Evolutionary conservation across 1,284 basidiomycete genomes (phyloP).

Genomic region (Crucibulum parvulum): DNA sequence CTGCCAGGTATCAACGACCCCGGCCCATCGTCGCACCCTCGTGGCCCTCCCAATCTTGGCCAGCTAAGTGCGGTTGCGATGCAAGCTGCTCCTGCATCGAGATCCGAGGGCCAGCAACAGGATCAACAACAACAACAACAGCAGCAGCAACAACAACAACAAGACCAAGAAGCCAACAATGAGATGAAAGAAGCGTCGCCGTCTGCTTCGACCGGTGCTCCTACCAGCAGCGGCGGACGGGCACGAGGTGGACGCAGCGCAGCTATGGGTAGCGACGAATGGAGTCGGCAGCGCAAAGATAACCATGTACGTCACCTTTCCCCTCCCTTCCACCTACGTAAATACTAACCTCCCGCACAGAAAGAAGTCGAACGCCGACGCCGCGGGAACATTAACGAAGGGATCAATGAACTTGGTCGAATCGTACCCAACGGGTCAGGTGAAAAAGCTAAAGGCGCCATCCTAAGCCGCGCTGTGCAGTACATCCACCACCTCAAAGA

Average conservation of each 20-base stretch:
- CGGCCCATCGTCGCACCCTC: constrained; percentile 77
- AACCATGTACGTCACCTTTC: constrained; percentile 68
- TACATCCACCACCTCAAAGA: constrained; percentile 92
- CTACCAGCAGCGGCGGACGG: constrained; percentile 41
- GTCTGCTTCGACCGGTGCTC: constrained; percentile 8
- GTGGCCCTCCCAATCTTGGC: constrained; percentile 70
- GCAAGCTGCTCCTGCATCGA: constrained; percentile 41
- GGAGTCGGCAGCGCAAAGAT: constrained; percentile 83
- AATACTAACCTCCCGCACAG: constrained; percentile 45
- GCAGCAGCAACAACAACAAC: not conserved
- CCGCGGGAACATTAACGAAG: constrained; percentile 94
- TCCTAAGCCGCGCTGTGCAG: constrained; percentile 84
- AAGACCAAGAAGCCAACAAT: not conserved
- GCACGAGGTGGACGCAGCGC: constrained; percentile 55
- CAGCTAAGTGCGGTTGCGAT: constrained; percentile 61
- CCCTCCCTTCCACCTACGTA: not conserved
- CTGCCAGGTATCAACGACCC: constrained; percentile 60
- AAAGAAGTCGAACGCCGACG: constrained; percentile 98
- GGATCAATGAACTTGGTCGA: constrained; percentile 90
- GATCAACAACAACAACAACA: constrained; percentile 38
- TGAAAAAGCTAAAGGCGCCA: constrained; percentile 90
- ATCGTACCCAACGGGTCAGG: constrained; percentile 89
- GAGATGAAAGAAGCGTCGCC: constrained; percentile 16
- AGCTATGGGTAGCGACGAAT: constrained; percentile 78
- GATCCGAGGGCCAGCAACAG: constrained; percentile 12